Conservation (phyloP, 257 asterid genomes). For the Plantago ovata region DNA sequence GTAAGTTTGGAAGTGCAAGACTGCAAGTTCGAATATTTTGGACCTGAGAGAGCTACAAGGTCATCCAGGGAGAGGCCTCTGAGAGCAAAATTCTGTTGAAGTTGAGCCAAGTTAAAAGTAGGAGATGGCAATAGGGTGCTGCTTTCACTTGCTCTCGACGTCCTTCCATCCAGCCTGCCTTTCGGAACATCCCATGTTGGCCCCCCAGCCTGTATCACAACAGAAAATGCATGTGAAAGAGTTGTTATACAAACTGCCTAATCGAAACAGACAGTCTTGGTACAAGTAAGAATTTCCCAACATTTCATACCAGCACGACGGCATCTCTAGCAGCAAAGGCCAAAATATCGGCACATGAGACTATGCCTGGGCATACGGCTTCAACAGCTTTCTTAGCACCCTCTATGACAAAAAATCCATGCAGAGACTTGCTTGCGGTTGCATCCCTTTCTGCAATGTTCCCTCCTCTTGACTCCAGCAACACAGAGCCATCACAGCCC, state of each 20-base stretch:
- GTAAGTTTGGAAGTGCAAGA: neutral
- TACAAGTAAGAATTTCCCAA: neutral
- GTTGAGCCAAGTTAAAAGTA: slow-evolving; percentile 51
- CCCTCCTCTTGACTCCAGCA: slow-evolving; percentile 54
- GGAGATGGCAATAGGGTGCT: slow-evolving; percentile 60
- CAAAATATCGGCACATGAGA: slow-evolving; percentile 76
- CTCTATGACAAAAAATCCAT: slow-evolving; percentile 64
- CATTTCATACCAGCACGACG: slow-evolving; percentile 50
- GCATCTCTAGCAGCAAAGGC: slow-evolving; percentile 86
- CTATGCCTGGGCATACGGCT: slow-evolving; percentile 55
- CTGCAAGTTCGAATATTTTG: too few species aligned
- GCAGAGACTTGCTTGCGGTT: slow-evolving; percentile 56
- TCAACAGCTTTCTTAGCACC: slow-evolving; percentile 61
- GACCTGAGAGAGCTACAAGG: slow-evolving; percentile 71
- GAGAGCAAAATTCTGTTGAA: slow-evolving; percentile 49
- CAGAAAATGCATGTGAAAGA: neutral
- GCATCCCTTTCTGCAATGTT: slow-evolving; percentile 69
- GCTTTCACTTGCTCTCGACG: slow-evolving; percentile 68
- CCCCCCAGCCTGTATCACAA: slow-evolving; percentile 58
- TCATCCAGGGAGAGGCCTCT: slow-evolving; percentile 65
- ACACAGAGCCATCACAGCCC: slow-evolving; percentile 80
- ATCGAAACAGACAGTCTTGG: neutral
- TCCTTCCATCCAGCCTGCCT: slow-evolving; percentile 80
- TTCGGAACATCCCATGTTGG: slow-evolving; percentile 69
- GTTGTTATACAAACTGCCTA: neutral